A percentile compares a stretch with the other conserved stretches of the same genome.
Conservation (phyloP, 306 rosid species). For the Lathyrus tuberosus region DNA sequence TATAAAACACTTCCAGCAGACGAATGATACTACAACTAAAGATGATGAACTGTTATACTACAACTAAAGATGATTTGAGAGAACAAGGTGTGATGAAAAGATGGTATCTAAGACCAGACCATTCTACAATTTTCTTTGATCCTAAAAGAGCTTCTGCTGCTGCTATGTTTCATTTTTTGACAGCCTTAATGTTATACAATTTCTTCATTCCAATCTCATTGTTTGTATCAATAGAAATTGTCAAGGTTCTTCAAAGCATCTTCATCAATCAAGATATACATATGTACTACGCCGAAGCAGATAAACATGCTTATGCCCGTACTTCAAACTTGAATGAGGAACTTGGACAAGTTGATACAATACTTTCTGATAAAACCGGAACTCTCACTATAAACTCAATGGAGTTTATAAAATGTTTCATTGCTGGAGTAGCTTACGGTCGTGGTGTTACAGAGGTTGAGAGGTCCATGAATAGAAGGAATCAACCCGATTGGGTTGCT, state of each 20-base stretch:
- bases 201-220: conserved; percentile 86
- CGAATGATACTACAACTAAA: too few relatives aligned
- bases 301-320: conserved; percentile 90
- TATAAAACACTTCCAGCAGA: too few relatives aligned
- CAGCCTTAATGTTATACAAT: conserved; percentile 80
- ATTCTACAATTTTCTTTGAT: conserved; percentile 75
- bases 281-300: conserved; percentile 88
- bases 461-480: conserved; percentile 59
- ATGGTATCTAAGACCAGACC: conserved; percentile 92
- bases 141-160: conserved; percentile 67
- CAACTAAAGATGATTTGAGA: conserved; percentile 68
- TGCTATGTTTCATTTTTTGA: conserved; percentile 66
- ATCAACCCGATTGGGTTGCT: too few relatives aligned
- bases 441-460: conserved; percentile 85
- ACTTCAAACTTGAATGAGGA: conserved; percentile 98
- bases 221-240: conserved; percentile 88
- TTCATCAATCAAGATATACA: conserved; percentile 87
- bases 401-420: conserved; percentile 95
- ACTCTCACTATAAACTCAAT: conserved; percentile 96
- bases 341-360: conserved; percentile 98
- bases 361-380: conserved; percentile 98
- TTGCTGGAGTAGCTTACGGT: conserved; percentile 95
- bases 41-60: too few relatives aligned
- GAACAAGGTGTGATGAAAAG: conserved; percentile 68
- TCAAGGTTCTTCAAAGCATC: conserved; percentile 88